These are phyloP conservation scores for Leccinum disarticulatum DNA, from an alignment of 768 basidiomycete species.

Conservation along the genomic window DNA sequence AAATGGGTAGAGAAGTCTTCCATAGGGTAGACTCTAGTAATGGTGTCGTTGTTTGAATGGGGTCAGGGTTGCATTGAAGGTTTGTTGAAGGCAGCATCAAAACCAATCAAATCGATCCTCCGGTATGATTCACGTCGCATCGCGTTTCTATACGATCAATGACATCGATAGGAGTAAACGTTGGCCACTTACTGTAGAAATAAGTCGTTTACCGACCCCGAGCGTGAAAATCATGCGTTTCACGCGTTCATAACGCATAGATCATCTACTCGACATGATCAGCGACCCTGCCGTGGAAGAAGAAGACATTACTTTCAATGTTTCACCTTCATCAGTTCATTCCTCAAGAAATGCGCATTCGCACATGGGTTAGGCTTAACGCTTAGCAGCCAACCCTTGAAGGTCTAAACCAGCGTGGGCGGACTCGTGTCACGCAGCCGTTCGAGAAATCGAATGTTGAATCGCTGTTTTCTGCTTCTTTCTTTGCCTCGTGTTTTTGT, in stretches of 20 bases:
- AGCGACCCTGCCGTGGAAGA: neutral
- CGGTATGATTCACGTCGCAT: neutral
- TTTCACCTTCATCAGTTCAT: neutral
- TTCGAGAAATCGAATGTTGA: neutral
- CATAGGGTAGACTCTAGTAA: neutral
- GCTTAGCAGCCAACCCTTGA: neutral
- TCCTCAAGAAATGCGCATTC: neutral
- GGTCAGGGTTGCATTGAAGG: neutral
- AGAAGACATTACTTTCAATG: neutral
- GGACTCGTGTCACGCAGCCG: neutral
- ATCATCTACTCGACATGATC: no score
- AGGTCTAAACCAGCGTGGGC: neutral
- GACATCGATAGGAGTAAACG: neutral
- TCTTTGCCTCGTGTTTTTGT: neutral
- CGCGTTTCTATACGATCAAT: neutral
- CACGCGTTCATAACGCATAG: neutral
- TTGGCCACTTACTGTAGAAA: neutral
- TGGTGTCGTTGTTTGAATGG: neutral
- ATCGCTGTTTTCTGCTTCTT: neutral
- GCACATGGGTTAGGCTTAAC: neutral
- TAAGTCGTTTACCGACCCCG: neutral
- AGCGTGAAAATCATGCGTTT: neutral
- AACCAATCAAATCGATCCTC: neutral
- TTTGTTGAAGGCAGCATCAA: neutral
- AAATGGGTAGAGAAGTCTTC: neutral